phyloP scores from a whole-genome alignment of 2,329 filamentous ascomycete genomes.

The Penicillium frequentans region DNA sequence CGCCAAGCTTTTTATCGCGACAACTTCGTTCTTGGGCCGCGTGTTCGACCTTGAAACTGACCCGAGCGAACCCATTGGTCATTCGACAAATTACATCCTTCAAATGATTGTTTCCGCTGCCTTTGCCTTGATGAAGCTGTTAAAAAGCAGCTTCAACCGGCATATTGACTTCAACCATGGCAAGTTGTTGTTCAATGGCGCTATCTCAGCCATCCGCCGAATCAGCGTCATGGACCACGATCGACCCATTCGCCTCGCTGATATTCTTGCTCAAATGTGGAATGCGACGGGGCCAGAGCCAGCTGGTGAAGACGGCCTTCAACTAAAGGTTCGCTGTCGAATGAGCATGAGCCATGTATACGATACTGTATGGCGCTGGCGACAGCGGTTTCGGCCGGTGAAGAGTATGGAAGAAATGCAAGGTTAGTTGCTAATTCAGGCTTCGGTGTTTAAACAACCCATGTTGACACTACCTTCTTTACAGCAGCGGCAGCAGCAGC shows the following conservation, averaged over 20 bases:
- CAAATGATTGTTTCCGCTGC: constrained; percentile 66
- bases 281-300: constrained; percentile 45
- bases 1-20: constrained; percentile 46
- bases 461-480: constrained; percentile 16
- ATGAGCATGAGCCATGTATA: constrained; percentile 68
- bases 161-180: constrained; percentile 56
- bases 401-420: constrained; percentile 63
- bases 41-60: constrained; percentile 46
- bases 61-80: constrained; percentile 50
- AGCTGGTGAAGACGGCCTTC: constrained; percentile 45
- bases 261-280: constrained; percentile 66
- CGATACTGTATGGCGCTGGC: constrained; percentile 67
- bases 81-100: constrained; percentile 62
- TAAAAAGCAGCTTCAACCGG: constrained; percentile 62
- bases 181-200: constrained; percentile 57
- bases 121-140: constrained; percentile 63
- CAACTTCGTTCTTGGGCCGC: constrained; percentile 46
- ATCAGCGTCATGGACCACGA: constrained; percentile 64
- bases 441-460: background rate
- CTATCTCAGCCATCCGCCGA: constrained; percentile 58
- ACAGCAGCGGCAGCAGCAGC: constrained; percentile 23
- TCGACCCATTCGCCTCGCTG: constrained; percentile 61
- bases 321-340: constrained; percentile 62
- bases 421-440: constrained; percentile 44
- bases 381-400: constrained; percentile 63